phyloP scores from a whole-genome alignment of 1,284 basidiomycete species.

The Leccinum fallax region DNA sequence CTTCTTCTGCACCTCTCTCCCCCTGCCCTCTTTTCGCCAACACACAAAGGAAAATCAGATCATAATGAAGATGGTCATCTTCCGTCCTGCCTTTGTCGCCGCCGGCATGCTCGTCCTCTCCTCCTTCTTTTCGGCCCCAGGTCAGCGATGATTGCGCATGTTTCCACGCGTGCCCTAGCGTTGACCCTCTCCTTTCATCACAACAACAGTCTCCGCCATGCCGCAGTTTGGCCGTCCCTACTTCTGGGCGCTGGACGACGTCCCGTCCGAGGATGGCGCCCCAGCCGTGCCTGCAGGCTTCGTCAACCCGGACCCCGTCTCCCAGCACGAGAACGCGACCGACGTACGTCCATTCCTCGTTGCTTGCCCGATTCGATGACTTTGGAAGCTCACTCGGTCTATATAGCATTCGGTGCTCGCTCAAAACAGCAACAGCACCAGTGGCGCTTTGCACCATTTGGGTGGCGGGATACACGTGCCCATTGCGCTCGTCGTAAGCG shows the following conservation, averaged over 20 bases:
- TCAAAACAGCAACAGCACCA: slow-evolving; percentile 8
- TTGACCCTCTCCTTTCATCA: neutral
- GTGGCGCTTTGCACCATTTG: slow-evolving; percentile 11
- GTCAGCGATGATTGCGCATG: neutral
- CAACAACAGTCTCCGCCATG: slow-evolving; percentile 14
- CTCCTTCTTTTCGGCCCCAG: slow-evolving; percentile 12
- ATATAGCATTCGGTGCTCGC: neutral
- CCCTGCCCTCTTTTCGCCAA: neutral
- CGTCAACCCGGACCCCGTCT: neutral
- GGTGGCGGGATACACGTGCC: slow-evolving; percentile 1
- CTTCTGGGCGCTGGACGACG: slow-evolving; percentile 16
- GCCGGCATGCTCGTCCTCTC: neutral
- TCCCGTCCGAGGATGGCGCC: neutral
- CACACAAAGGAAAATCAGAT: neutral
- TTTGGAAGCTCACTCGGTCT: neutral
- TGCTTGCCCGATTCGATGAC: neutral
- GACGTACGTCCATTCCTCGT: neutral
- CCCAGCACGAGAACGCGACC: neutral
- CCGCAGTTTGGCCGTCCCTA: slow-evolving; percentile 23
- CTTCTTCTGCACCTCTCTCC: neutral
- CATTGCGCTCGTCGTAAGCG: slow-evolving; percentile 8
- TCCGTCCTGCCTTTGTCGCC: slow-evolving; percentile 23
- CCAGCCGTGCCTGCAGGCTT: neutral
- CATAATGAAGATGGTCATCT: slow-evolving; percentile 20
- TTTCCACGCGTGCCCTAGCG: too few relatives aligned